Evolutionary conservation across 2,329 filamentous ascomycete genomes (phyloP).

Genomic region (Magnaporthiopsis rhizophila): DNA sequence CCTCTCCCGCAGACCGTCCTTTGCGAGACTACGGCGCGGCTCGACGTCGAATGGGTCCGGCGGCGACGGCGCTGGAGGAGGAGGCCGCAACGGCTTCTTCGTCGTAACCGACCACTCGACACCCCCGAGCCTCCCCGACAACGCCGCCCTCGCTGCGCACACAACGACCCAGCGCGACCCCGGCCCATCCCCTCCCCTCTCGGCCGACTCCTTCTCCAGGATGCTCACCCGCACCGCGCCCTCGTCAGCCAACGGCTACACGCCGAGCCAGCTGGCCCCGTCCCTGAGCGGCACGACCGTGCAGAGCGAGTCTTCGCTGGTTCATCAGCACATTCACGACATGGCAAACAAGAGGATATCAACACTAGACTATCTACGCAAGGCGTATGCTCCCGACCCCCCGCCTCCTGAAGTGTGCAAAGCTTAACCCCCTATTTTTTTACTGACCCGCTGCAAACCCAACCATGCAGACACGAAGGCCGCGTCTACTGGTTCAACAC

Average conservation of each 20-base stretch:
- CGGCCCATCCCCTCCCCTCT: conserved; percentile 24
- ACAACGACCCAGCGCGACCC: conserved; percentile 6
- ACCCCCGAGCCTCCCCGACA: conserved; percentile 46
- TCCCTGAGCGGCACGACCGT: conserved; percentile 20
- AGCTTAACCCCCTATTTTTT: not conserved
- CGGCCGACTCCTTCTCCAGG: conserved; percentile 30
- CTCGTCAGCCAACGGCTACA: conserved; percentile 21
- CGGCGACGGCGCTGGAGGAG: conserved; percentile 2
- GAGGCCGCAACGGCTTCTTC: conserved; percentile 20
- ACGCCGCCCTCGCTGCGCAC: conserved; percentile 25
- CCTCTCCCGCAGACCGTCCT: conserved; percentile 45
- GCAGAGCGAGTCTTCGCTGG: conserved; percentile 37
- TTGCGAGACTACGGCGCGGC: conserved; percentile 32
- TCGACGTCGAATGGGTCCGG: conserved; percentile 27
- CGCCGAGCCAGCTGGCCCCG: conserved; percentile 21
- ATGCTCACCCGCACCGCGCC: conserved; percentile 37
- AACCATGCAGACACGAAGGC: conserved; percentile 68
- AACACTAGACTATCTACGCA: conserved; percentile 85
- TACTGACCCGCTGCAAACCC: not conserved
- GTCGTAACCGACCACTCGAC: conserved; percentile 36
- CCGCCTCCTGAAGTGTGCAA: not conserved
- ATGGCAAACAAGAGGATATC: conserved; percentile 87
- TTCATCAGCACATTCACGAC: conserved; percentile 67
- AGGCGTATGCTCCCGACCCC: conserved; percentile 58
- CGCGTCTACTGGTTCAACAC: conserved; percentile 98